These are phyloP conservation scores for Neurospora intermedia DNA, from an alignment of 495 filamentous ascomycete species.

Conservation along the genomic window DNA sequence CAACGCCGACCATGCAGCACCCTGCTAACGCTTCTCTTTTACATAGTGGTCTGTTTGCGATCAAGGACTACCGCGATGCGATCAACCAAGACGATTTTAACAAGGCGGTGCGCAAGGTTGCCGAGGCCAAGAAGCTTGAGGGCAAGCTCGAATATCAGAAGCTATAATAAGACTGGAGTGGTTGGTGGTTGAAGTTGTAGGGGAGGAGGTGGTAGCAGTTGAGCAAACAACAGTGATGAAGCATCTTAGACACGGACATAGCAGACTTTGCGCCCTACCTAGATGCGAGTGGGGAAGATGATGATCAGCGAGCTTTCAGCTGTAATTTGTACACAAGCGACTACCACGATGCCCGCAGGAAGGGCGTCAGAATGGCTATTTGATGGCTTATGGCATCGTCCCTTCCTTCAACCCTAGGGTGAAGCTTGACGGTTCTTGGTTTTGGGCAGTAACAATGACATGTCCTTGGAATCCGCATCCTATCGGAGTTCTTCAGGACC, in stretches of 20 bases:
- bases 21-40: slow-evolving; percentile 14
- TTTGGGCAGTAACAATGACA: not conserved
- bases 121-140: slow-evolving; percentile 95
- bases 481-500: not conserved
- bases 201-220: not conserved
- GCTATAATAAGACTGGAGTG: slow-evolving; percentile 45
- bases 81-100: slow-evolving; percentile 99
- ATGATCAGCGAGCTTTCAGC: not conserved
- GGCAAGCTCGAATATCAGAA: slow-evolving; percentile 98
- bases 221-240: not conserved
- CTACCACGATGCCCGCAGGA: not conserved
- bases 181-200: not conserved
- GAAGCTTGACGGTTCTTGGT: not conserved
- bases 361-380: not conserved
- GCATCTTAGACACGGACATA: not conserved
- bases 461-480: not conserved
- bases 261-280: not conserved
- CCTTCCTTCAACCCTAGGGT: not conserved
- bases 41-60: slow-evolving; percentile 79
- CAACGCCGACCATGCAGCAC: not conserved
- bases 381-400: not conserved
- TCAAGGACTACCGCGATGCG: slow-evolving; percentile 91
- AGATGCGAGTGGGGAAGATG: not conserved
- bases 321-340: not conserved
- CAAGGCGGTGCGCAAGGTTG: slow-evolving; percentile 93